Base-by-base conservation (phyloP, 371 early-diverging fungal genomes). In the Globomyces sp. region DNA sequence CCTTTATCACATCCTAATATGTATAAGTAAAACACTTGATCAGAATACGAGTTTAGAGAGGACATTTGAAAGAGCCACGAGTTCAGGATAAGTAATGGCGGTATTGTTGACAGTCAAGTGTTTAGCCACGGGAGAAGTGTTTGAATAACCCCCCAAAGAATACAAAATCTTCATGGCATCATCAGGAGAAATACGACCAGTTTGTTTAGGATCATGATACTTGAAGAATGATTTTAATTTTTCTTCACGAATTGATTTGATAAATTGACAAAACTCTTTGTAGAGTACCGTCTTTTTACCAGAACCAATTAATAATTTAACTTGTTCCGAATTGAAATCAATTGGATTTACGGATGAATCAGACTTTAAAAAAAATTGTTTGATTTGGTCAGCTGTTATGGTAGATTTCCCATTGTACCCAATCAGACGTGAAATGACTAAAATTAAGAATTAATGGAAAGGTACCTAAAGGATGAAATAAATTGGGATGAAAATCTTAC, bases 141-240 rank as follows among this genome's bases (percentile, higher is more conserved):
- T 34, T 3, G 34, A 42, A 41, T 60, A 60, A 46, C 60, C 60
- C 39, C 60, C 60, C 49, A 36, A 47, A 46, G 49, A 42, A 2
- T 36, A 42, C 36, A 60, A 41, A 49, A 47, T 34, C 37, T 47
- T 60, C 60, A 46, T 42, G 4, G 60, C 60, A 36, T 37, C 80
- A 42, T 88, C 85, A 2, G 89, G 84, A 11, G 76, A 64, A 63
- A 92, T 89, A 62, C 74, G 84, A 11, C 91, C 92, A 8, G 83
- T 78, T 40, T 83, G 80, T 40, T 85, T 75, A 62, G 80, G 78
- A 71, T 92, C 92, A 62, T 84, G 87, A 68, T 79, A 81, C 57
- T 86, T 87, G 77, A 92, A 92, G 60, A 87, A 90, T 71, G 88
- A 89, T 64, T 89, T 86, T 45, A 93, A 77, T 63, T 91, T 86